phyloP scores from a whole-genome alignment of 2,329 filamentous ascomycete genomes.

The Pyricularia grisea region DNA sequence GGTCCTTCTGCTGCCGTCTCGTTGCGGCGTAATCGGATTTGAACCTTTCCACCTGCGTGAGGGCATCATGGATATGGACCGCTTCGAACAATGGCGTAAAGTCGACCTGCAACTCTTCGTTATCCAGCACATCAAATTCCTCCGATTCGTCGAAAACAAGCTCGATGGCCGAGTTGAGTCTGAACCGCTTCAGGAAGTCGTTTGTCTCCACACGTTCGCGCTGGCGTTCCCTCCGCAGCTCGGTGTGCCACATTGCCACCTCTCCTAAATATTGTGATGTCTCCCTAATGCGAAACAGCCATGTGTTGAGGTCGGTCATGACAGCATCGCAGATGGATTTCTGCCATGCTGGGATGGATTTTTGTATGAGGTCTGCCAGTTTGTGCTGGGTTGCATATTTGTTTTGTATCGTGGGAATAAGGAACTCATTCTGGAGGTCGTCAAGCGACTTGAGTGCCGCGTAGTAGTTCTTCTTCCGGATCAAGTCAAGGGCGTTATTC shows the following conservation, averaged over 20 bases:
- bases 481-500: conserved; percentile 87
- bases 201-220: conserved; percentile 73
- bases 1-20: conserved; percentile 80
- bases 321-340: conserved; percentile 92
- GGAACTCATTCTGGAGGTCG: conserved; percentile 90
- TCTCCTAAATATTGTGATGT: conserved; percentile 94
- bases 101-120: conserved; percentile 89
- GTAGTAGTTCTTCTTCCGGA: conserved; percentile 92
- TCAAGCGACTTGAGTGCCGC: conserved; percentile 87
- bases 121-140: conserved; percentile 91
- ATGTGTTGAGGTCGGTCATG: conserved; percentile 94
- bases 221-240: conserved; percentile 73
- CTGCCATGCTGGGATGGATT: conserved; percentile 86
- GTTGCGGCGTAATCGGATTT: conserved; percentile 86
- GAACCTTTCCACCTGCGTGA: conserved; percentile 88
- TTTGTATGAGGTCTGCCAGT: conserved; percentile 90
- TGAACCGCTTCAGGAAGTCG: conserved; percentile 70
- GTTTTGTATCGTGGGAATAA: conserved; percentile 60
- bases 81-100: conserved; percentile 93
- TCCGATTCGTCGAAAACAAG: conserved; percentile 90
- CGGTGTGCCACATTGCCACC: conserved; percentile 93
- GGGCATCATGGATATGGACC: conserved; percentile 88
- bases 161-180: conserved; percentile 91
- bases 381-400: conserved; percentile 92
- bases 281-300: conserved; percentile 90